A percentile compares a stretch with the other conserved stretches of the same genome.
These are phyloP conservation scores for Myrica gale DNA, from an alignment of 306 rosid species.

Conservation along the genomic window DNA sequence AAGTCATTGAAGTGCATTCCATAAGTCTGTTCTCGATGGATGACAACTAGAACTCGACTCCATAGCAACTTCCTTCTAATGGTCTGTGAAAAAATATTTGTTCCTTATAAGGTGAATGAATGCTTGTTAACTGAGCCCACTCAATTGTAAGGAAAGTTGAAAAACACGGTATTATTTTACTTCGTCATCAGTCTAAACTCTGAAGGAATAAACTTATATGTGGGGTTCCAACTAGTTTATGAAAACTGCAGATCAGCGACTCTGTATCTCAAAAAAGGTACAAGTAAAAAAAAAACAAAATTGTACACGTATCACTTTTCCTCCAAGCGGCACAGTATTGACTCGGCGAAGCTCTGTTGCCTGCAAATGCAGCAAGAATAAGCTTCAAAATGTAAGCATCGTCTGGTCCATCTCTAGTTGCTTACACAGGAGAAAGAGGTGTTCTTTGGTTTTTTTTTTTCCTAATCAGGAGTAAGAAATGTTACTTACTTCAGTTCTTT, in stretches of 20 bases:
- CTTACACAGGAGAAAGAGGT: neutral
- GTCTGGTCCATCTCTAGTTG: neutral
- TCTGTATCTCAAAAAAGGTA: neutral
- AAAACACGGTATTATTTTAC: neutral
- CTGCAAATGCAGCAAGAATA: conserved; percentile 41
- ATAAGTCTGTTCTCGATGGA: too few relatives aligned
- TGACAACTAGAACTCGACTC: too few relatives aligned
- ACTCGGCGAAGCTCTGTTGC: conserved; percentile 89
- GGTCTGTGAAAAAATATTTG: neutral
- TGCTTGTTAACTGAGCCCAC: neutral
- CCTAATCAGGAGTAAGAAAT: too few relatives aligned
- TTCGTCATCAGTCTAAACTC: neutral
- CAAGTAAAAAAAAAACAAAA: conserved; percentile 1
- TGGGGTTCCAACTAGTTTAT: neutral
- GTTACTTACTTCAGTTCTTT: conserved; percentile 66
- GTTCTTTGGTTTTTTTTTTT: neutral
- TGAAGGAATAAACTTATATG: neutral
- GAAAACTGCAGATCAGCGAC: neutral
- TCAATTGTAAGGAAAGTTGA: neutral
- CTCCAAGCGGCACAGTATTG: conserved; percentile 72
- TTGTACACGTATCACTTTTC: conserved; percentile 45
- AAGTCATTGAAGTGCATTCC: too few relatives aligned
- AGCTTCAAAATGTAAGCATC: conserved; percentile 4
- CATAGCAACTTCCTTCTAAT: too few relatives aligned
- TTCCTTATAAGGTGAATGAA: neutral